A percentile compares a stretch with the other conserved stretches of the same genome.
Conservation (phyloP, 495 filamentous ascomycete genomes). For the Neurospora sp. region DNA sequence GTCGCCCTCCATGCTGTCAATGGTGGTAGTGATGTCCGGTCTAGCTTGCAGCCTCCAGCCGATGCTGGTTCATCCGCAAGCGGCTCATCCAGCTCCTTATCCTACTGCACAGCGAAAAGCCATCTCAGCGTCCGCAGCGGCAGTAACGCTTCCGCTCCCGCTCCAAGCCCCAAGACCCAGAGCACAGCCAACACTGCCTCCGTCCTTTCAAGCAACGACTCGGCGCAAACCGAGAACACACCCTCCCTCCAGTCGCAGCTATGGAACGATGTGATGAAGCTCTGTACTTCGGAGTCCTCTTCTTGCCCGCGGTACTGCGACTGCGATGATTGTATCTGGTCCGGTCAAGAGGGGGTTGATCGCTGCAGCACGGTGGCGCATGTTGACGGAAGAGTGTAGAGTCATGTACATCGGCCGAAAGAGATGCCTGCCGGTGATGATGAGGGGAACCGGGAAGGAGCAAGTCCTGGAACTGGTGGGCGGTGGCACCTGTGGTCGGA, state of each 20-base stretch:
- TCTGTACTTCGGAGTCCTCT: not conserved
- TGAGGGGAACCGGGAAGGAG: no score
- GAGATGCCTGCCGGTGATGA: no score
- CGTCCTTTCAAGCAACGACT: not conserved
- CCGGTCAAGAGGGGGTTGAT: not conserved
- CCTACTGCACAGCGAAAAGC: accelerated
- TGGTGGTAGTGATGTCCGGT: not conserved
- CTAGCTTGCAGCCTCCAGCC: not conserved
- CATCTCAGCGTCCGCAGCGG: not conserved
- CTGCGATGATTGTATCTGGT: not conserved
- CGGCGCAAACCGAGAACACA: not conserved
- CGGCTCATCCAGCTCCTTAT: not conserved
- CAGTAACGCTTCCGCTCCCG: not conserved
- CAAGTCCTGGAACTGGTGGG: no score
- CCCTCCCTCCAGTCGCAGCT: not conserved
- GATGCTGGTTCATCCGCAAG: not conserved
- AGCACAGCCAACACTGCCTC: not conserved
- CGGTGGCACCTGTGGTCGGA: no score
- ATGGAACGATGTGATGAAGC: not conserved
- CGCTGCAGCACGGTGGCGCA: not conserved
- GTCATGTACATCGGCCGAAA: no score
- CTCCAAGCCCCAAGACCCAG: not conserved
- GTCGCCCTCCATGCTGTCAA: not conserved
- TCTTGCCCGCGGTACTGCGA: not conserved
- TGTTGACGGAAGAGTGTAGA: not conserved